These are phyloP conservation scores for Takashimella koratensis DNA, from an alignment of 1,284 basidiomycete genomes.

Conservation along the genomic window DNA sequence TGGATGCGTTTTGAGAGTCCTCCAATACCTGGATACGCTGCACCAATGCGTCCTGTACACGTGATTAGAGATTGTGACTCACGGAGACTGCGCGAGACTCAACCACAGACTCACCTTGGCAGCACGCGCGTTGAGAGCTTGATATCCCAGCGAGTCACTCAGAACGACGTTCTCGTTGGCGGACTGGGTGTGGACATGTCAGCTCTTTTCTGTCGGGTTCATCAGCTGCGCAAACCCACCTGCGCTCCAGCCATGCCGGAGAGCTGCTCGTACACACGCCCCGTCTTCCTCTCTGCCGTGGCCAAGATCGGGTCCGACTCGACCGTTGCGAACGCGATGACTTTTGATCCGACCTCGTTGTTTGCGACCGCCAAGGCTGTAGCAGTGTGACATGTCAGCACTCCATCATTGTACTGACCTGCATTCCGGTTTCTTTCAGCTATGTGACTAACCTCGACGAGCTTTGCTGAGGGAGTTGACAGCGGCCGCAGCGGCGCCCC, in stretches of 20 bases:
- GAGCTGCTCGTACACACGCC: slow-evolving; percentile 76
- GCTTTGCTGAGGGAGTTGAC: slow-evolving; percentile 75
- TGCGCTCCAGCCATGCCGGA: slow-evolving; percentile 80
- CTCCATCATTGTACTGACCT: background rate
- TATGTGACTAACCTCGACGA: slow-evolving; percentile 64
- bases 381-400: background rate
- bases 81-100: too few species aligned
- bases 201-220: background rate
- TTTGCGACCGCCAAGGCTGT: slow-evolving; percentile 70
- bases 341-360: slow-evolving; percentile 81
- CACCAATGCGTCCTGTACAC: slow-evolving; percentile 67
- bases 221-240: slow-evolving; percentile 31
- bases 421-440: too few species aligned
- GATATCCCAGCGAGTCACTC: slow-evolving; percentile 87
- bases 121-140: slow-evolving; percentile 87
- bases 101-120: slow-evolving; percentile 58
- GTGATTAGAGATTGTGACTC: too few species aligned
- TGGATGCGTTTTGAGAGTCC: slow-evolving; percentile 85
- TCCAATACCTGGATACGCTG: slow-evolving; percentile 84
- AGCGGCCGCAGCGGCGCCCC: slow-evolving; percentile 80
- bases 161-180: slow-evolving; percentile 88
- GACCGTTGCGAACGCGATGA: slow-evolving; percentile 79
- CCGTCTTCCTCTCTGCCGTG: slow-evolving; percentile 74
- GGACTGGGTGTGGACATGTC: slow-evolving; percentile 50
- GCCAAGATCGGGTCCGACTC: slow-evolving; percentile 77